Evolutionary conservation across 352 stramenopile species (phyloP).

Genomic region (Phytophthora sp.): DNA sequence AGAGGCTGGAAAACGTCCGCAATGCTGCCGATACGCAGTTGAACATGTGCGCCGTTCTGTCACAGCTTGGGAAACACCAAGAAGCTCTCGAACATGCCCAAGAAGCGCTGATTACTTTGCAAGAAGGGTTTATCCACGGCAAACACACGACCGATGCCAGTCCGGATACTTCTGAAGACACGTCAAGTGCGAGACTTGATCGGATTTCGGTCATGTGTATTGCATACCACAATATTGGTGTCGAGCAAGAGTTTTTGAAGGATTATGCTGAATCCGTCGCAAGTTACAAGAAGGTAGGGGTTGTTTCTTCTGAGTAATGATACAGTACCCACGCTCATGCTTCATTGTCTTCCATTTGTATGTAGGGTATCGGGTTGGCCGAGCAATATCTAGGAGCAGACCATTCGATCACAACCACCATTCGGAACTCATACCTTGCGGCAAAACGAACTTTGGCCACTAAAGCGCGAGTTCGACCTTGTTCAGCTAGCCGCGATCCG

Average conservation of each 20-base stretch:
- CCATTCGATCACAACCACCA: conserved; percentile 88
- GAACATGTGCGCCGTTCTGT: conserved; percentile 94
- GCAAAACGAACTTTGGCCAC: conserved; percentile 65
- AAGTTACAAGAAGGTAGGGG: conserved; percentile 87
- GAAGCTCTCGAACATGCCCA: conserved; percentile 89
- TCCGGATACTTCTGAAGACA: conserved; percentile 3
- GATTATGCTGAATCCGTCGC: conserved; percentile 81
- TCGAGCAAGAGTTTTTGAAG: conserved; percentile 95
- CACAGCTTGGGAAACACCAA: conserved; percentile 86
- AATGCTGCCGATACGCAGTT: conserved; percentile 93
- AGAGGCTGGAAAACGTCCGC: conserved; percentile 62
- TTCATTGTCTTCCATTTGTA: background rate
- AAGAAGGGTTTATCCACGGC: conserved; percentile 86
- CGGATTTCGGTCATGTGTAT: conserved; percentile 93
- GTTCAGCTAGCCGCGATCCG: conserved; percentile 29
- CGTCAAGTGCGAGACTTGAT: conserved; percentile 49
- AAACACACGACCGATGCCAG: conserved; percentile 14
- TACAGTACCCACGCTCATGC: background rate
- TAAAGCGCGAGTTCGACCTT: conserved; percentile 21
- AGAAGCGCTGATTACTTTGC: conserved; percentile 86
- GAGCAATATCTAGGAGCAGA: conserved; percentile 89
- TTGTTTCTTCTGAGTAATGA: background rate
- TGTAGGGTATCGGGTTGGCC: conserved; percentile 82
- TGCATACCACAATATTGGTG: conserved; percentile 95
- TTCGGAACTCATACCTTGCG: conserved; percentile 91